Base-by-base conservation (phyloP, 305 asterid species). In the Fraxinus paxiana region DNA sequence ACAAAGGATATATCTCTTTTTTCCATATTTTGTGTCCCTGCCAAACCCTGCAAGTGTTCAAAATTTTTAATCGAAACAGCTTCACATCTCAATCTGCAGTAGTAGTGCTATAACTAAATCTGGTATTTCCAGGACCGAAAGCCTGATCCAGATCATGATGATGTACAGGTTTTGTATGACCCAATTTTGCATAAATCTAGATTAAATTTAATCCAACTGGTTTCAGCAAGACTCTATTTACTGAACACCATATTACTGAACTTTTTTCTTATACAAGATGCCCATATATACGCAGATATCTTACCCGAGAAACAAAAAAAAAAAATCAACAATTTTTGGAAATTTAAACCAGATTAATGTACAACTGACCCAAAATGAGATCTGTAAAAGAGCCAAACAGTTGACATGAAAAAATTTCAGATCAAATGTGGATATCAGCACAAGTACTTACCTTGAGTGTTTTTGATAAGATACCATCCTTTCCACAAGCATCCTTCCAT, bases 401-500 rank as follows among this genome's bases (percentile, higher is more conserved):
- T 56, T 56, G 69, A 8, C 74, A 20, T n/a, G 76, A 73, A 54
- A 82, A 61, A 15, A 0, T 0, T 70, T 15, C 22, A 70, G 75
- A 31, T 33, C 43, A 70, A 31, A 70, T 70, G 75, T 70, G 46
- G 75, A 33, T 70, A 6, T 70, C 26, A 30, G 73, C 15, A 13
- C 15, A 70, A 70, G 43, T 30, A 70, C 41, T 70, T 92, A 93
- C 98, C 97, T 92, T 93, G 78, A 93, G 85, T 46, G 92, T 88
- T 87, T 85, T 91, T 8, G 94, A 90, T 87, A 93, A 85, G 80
- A 92, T 67, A 83, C 98, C 98, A 80, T 92, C 97, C 82, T 88
- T 89, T 87, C 98, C 97, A 80, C 98, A 93, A 81, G 90, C 96
- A 79, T 88, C 91, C 84, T 83, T 89, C 98, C 98, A 93, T 87